Percentiles rank a stretch among this genome's conserved stretches.
phyloP scores from a whole-genome alignment of 257 asterid species.

The Anisodus tanguticus region DNA sequence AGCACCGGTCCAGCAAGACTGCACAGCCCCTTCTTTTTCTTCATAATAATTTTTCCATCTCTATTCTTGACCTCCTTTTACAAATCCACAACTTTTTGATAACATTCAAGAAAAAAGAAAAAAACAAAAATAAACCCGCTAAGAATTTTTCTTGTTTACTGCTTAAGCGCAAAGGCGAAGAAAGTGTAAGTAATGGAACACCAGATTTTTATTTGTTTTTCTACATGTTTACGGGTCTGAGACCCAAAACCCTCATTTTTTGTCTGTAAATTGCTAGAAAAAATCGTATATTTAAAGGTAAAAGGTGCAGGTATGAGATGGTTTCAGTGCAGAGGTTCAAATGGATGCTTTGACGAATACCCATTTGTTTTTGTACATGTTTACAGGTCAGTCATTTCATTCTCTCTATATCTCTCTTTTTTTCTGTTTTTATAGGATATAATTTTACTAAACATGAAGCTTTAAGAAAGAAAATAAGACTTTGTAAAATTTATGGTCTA shows the following conservation, averaged over 20 bases:
- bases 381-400: no score
- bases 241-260: neutral
- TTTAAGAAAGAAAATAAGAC: no score
- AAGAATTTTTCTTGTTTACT: neutral
- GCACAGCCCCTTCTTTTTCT: neutral
- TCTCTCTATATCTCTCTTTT: no score
- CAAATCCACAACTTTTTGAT: neutral
- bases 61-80: neutral
- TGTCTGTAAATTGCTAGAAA: neutral
- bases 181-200: neutral
- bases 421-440: no score
- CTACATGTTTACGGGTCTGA: neutral
- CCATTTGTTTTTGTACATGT: slow-evolving; percentile 11
- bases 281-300: neutral
- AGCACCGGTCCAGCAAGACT: slow-evolving; percentile 13
- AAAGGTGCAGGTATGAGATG: slow-evolving; percentile 22
- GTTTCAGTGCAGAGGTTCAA: slow-evolving; percentile 21
- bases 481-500: no score
- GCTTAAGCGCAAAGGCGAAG: neutral
- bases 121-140: neutral
- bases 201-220: neutral
- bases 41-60: neutral
- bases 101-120: neutral
- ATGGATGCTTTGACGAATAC: slow-evolving; percentile 31
- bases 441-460: no score